These are phyloP conservation scores for Trametes cinnabarina DNA, from an alignment of 768 basidiomycete genomes.

Conservation along the genomic window DNA sequence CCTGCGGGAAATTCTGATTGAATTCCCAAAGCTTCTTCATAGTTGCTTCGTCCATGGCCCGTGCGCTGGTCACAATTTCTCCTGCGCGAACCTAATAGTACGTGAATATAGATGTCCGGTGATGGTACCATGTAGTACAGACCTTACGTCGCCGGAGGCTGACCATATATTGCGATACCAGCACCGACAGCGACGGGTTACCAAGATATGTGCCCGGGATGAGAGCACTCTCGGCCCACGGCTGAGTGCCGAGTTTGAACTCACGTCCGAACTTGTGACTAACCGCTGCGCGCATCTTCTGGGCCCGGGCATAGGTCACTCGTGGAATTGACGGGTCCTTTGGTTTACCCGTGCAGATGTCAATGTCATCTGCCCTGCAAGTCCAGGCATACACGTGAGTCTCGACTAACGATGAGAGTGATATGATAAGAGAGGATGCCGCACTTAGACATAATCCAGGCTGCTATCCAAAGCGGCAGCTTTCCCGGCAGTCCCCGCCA, in stretches of 20 bases:
- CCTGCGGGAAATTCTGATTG: neutral
- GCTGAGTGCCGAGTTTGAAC: constrained; percentile 7
- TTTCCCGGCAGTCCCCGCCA: constrained; percentile 7
- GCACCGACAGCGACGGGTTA: constrained; percentile 23
- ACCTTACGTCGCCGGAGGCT: constrained; percentile 26
- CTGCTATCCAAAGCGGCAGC: constrained; percentile 13
- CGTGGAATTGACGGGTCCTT: constrained; percentile 16
- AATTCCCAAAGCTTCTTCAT: constrained; percentile 18
- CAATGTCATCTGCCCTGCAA: constrained; percentile 18
- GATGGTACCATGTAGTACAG: neutral
- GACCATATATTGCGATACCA: constrained; percentile 27
- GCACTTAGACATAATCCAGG: constrained; percentile 24
- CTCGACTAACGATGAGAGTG: too few relatives aligned
- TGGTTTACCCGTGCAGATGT: constrained; percentile 14
- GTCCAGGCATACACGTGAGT: too few relatives aligned
- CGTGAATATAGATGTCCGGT: neutral
- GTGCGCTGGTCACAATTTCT: constrained; percentile 25
- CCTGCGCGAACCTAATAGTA: constrained; percentile 17
- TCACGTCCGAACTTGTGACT: constrained; percentile 23
- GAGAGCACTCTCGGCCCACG: constrained; percentile 16
- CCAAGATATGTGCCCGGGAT: constrained; percentile 11
- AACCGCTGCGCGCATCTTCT: constrained; percentile 27
- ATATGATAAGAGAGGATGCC: neutral
- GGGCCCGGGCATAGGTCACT: constrained; percentile 28
- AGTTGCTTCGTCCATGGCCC: constrained; percentile 23